phyloP scores from a whole-genome alignment of 2,329 filamentous ascomycete genomes.

The Diaporthe citri region DNA sequence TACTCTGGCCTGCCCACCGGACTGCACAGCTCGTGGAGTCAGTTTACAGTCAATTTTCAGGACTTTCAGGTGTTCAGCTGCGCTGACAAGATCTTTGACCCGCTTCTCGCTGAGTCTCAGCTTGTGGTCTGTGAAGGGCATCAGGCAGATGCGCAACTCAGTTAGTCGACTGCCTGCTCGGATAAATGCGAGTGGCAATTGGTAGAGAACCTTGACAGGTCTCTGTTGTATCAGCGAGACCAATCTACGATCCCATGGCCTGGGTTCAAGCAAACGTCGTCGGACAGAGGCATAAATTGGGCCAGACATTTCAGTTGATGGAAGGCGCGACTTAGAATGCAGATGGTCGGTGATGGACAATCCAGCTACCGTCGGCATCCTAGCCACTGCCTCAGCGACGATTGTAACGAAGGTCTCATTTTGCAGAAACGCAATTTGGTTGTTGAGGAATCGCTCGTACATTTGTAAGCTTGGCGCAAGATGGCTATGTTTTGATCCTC shows the following conservation, averaged over 20 bases:
- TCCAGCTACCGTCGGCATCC: neutral
- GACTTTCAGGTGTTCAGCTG: neutral
- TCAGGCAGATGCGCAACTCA: neutral
- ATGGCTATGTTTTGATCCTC: neutral
- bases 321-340: rapidly evolving
- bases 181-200: neutral
- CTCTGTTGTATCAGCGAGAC: rapidly evolving
- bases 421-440: neutral
- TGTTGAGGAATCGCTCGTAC: rapidly evolving
- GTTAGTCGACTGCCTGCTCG: neutral
- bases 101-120: neutral
- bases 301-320: neutral
- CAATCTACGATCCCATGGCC: rapidly evolving
- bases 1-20: rapidly evolving
- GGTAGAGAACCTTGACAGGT: neutral
- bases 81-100: neutral
- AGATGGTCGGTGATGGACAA: rapidly evolving
- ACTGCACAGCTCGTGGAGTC: rapidly evolving
- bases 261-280: rapidly evolving
- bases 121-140: rapidly evolving
- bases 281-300: neutral
- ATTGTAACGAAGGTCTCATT: neutral
- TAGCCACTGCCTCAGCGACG: neutral
- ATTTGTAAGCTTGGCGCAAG: neutral
- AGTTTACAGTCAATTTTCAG: rapidly evolving